Evolutionary conservation across 202 grass and related monocot species (phyloP), one percentile per base, ranked within the genome.

Genomic region (Eragrostis tef): DNA sequence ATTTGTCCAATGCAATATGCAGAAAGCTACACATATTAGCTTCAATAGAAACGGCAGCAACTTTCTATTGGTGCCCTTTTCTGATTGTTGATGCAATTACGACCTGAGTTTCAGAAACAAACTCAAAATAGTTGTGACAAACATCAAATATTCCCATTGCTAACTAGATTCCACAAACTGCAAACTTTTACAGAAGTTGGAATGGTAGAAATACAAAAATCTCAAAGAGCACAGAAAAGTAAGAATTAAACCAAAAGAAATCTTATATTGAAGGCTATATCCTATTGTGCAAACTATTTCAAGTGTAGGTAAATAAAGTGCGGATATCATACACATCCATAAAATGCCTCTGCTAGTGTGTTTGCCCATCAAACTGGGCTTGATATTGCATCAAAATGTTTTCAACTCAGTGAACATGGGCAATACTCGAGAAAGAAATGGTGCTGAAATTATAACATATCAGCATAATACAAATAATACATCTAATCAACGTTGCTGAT

Each of bases 401-500:
- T 45, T 45, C 19, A 16, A 65, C 42, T 43, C 52, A 36, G 19
- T 59, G 21, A 11, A 67, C 45, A 64, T 74, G 20, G 41, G 21
- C 17, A 22, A 42, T 75, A 81, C 16, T 65, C 36, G 0, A 67
- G 16, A 77, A 78, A 12, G 56, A 61, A 73, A 74, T 68, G 59
- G 27, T 67, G 26, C 46, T 74, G 45, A 61, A 84, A 68, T 51
- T 76, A 64, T 65, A 14, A 70, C 11, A 48, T 19, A 84, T 39
- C 29, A 47, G 15, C 34, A 67, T 67, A 48, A 0, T 0, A 10
- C 24, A 84, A 45, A 57, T 15, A 16, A 31, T 7, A 19, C 27
- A 59, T 49, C 2, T 19, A 74, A 74, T 46, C 34, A 72, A 72
- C 56, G 15, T 24, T 15, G 12, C 22, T 44, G 24, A 13, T 14